Percentiles rank a stretch among this genome's conserved stretches.
These are phyloP conservation scores for Gnetum montanum DNA, from an alignment of 75 land plant species.

Conservation along the genomic window DNA sequence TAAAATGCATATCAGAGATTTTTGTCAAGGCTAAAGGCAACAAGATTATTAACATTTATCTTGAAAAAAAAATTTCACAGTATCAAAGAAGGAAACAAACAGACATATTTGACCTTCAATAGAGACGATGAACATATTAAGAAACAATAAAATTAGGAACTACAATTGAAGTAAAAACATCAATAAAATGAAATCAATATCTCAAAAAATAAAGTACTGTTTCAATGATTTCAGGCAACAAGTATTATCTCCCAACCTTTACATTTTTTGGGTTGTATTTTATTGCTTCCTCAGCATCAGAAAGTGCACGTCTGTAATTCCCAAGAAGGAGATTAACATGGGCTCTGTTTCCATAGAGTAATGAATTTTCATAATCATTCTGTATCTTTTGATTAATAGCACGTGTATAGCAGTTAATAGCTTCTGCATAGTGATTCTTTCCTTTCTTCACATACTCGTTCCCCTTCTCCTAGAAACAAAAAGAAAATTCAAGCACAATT, in stretches of 20 bases:
- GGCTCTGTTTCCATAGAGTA: slow-evolving; percentile 75
- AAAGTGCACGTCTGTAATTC: slow-evolving; percentile 64
- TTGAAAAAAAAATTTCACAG: too few relatives aligned
- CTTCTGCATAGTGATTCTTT: slow-evolving; percentile 73
- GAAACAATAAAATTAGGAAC: background rate
- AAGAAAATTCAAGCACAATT: background rate
- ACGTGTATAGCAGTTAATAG: slow-evolving; percentile 81
- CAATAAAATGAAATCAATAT: too few relatives aligned
- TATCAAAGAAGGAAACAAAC: too few relatives aligned
- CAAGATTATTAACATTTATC: too few relatives aligned
- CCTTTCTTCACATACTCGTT: slow-evolving; percentile 84
- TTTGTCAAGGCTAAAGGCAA: background rate
- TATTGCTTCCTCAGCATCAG: slow-evolving; percentile 81
- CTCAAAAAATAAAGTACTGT: background rate
- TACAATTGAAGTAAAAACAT: too few relatives aligned
- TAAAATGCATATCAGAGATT: background rate
- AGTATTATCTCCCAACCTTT: slow-evolving; percentile 62
- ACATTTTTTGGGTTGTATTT: slow-evolving; percentile 51
- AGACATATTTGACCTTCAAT: too few relatives aligned
- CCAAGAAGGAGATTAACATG: slow-evolving; percentile 89
- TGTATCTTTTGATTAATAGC: slow-evolving; percentile 73
- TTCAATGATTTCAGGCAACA: background rate
- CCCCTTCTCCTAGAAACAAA: slow-evolving; percentile 80
- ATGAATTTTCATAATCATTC: slow-evolving; percentile 37
- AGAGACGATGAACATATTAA: too few relatives aligned